Base-by-base conservation (phyloP, 495 filamentous ascomycete genomes). In the Tuber indicum region DNA sequence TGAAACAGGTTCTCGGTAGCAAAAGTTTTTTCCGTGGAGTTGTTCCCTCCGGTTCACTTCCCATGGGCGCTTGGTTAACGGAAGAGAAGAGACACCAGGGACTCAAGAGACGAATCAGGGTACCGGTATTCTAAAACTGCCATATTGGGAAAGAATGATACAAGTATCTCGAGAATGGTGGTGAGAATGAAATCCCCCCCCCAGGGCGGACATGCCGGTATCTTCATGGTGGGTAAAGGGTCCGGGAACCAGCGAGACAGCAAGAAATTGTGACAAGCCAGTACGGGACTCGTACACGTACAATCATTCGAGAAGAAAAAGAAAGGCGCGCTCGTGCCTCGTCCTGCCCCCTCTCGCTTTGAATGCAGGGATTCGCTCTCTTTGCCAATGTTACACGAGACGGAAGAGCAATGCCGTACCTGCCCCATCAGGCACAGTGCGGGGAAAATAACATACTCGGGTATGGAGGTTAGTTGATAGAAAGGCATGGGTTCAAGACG, bases 1-100 rank as follows among this genome's bases (percentile, higher is more conserved):
- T 62, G 52, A 62, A 66, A 36, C 58, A 36, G 58, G 58, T 32
- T 66, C 58, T 66, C 58, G 58, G 58, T 66, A 66, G 58, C 58
- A 66, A 66, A 36, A 14, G 26, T 32, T 66, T 66, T 19, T 19
- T 66, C 58, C 58, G 58, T 26, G 58, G 26, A 36, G 32, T 66
- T 66, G 26, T 8, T 66, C 26, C 58, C 58, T 14, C 14, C 2
- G 58, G 26, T 66, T 66, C 26, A 66, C 52, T 66, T 66, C 58
- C 32, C 26, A 12, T 14, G 26, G 58, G 58, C 58, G 58, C 58
- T 66, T 66, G 58, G 36, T 17, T 17, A 26, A 16, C 58, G 14
- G 58, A 36, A 66, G 17, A 36, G 58, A 66, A 66, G 58, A 36
- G 58, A 66, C 26, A 66, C 58, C 19, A 23, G 21, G 47, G 47